Evolutionary conservation across 2,329 filamentous ascomycete genomes (phyloP).

Genomic region (Cordyceps javanica): DNA sequence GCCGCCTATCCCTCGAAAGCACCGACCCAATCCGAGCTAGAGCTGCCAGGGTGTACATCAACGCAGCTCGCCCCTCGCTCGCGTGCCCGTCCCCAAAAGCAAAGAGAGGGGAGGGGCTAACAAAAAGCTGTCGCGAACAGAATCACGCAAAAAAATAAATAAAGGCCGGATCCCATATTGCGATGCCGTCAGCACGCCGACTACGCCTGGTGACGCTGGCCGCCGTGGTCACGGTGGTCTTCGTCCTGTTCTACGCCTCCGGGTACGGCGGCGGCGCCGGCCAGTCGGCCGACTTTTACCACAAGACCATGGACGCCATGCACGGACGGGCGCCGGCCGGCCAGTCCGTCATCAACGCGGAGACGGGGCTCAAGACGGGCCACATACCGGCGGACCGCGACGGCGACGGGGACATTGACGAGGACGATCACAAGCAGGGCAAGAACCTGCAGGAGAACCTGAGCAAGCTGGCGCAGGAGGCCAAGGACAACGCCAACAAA

Average conservation of each 20-base stretch:
- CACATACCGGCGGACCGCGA: constrained; percentile 42
- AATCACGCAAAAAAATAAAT: not conserved
- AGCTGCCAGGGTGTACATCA: constrained; percentile 2
- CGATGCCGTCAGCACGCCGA: constrained; percentile 66
- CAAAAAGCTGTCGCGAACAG: not conserved
- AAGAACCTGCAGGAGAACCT: constrained; percentile 53
- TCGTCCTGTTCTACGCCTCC: constrained; percentile 68
- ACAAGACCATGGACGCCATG: constrained; percentile 52
- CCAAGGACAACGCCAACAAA: constrained; percentile 61
- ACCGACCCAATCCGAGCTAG: constrained; percentile 4
- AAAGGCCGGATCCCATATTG: not conserved
- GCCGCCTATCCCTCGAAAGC: not conserved
- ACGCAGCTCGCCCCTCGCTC: constrained; percentile 2
- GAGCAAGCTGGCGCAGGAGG: constrained; percentile 61
- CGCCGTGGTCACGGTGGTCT: constrained; percentile 57
- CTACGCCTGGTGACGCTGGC: constrained; percentile 61
- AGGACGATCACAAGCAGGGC: constrained; percentile 47
- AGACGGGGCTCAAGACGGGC: constrained; percentile 31
- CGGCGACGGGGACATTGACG: constrained; percentile 49
- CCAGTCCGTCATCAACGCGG: constrained; percentile 35
- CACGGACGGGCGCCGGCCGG: constrained; percentile 28
- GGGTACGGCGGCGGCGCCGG: constrained; percentile 38
- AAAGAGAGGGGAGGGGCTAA: not conserved
- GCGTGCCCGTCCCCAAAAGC: not conserved
- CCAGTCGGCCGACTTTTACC: constrained; percentile 50